Evolutionary conservation across 2,329 filamentous ascomycete genomes (phyloP).

Genomic region (Akanthomyces lecanii): DNA sequence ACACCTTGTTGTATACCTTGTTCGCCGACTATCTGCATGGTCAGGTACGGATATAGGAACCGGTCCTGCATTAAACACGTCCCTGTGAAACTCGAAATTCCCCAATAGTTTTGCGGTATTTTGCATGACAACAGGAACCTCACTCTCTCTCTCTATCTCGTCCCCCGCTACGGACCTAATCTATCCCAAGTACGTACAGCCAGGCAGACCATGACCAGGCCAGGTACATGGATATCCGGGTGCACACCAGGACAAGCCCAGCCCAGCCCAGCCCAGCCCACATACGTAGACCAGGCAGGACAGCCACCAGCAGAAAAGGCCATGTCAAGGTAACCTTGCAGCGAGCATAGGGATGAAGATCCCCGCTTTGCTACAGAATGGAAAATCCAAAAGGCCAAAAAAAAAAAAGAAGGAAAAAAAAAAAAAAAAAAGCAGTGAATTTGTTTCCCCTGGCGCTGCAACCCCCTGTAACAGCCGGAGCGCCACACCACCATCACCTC

Average conservation of each 20-base stretch:
- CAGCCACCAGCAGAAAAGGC: no score
- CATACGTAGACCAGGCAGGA: no score
- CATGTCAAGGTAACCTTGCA: neutral
- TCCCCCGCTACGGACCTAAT: neutral
- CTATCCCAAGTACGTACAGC: neutral
- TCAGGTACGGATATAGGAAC: neutral
- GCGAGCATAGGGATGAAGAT: neutral
- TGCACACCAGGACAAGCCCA: neutral
- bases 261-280: no score
- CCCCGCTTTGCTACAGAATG: neutral
- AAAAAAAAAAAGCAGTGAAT: no score
- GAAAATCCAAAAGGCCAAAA: neutral
- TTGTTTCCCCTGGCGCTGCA: neutral
- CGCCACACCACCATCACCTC: neutral
- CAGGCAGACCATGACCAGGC: neutral
- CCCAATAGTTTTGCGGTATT: no score
- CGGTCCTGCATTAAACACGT: neutral
- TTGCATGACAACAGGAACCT: no score
- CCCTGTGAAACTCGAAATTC: no score
- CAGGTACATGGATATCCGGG: neutral
- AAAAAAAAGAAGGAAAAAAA: neutral
- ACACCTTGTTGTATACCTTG: neutral
- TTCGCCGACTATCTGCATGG: no score
- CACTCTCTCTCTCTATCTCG: no score
- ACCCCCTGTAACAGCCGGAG: constrained; percentile 6